A percentile compares a stretch with the other conserved stretches of the same genome.
phyloP scores from a whole-genome alignment of 805 yeast species.

The Yamadazyma paraphyllophila region DNA sequence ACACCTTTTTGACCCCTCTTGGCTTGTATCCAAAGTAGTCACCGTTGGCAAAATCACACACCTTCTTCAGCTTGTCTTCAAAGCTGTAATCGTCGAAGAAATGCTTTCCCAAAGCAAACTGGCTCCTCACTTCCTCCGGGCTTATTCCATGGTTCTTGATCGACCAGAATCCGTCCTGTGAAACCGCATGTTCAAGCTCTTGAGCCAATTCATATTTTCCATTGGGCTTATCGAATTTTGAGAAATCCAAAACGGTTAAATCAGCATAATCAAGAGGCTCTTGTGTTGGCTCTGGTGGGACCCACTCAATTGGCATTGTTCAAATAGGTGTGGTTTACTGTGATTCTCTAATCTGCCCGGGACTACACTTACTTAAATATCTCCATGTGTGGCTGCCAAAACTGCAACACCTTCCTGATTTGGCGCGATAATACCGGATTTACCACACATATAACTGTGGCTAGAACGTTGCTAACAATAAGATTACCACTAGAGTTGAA shows the following conservation, averaged over 20 bases:
- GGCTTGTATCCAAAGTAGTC: constrained; percentile 34
- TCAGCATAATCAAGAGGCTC: constrained; percentile 32
- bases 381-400: constrained; percentile 1
- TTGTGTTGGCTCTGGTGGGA: constrained; percentile 24
- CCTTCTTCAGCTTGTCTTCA: constrained; percentile 24
- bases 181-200: constrained; percentile 25
- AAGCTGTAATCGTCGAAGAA: constrained; percentile 24
- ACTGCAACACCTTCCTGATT: not conserved
- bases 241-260: constrained; percentile 25
- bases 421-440: not conserved
- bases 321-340: too few species aligned
- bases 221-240: constrained; percentile 24
- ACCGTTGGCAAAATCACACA: constrained; percentile 26
- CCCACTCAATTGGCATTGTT: constrained; percentile 18
- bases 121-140: constrained; percentile 23
- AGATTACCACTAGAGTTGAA: not conserved
- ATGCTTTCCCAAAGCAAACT: constrained; percentile 27
- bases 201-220: constrained; percentile 27
- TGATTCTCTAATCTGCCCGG: too few species aligned
- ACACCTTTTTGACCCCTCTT: constrained; percentile 29
- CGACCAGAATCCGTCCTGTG: constrained; percentile 33
- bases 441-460: not conserved
- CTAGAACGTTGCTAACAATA: not conserved
- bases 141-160: constrained; percentile 24
- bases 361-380: not conserved